A percentile compares a stretch with the other conserved stretches of the same genome.
These are phyloP conservation scores for Globisporangium acanthophoron DNA, from an alignment of 352 stramenopile genomes.

Conservation along the genomic window DNA sequence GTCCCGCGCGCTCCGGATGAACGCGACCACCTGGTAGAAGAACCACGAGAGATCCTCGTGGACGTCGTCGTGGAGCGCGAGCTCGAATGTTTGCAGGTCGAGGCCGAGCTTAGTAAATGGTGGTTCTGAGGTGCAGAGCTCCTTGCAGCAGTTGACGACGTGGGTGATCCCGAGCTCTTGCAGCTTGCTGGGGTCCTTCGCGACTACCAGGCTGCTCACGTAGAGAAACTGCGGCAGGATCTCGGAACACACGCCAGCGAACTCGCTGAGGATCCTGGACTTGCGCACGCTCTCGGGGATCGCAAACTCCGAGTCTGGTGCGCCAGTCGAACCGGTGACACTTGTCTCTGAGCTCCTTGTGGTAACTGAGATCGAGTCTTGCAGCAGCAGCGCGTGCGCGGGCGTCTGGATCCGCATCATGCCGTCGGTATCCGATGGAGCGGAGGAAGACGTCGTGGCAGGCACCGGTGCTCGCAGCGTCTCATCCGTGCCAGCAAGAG, in stretches of 20 bases:
- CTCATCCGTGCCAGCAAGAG: neutral
- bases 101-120: neutral
- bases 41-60: conserved; percentile 67
- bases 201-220: conserved; percentile 49
- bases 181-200: conserved; percentile 21
- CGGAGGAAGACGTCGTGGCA: neutral
- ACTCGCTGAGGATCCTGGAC: conserved; percentile 28
- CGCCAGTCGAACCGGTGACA: neutral
- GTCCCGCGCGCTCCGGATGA: conserved; percentile 23
- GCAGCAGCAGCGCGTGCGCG: conserved; percentile 2
- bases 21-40: conserved; percentile 37
- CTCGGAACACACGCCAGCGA: conserved; percentile 49
- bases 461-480: neutral
- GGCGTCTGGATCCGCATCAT: conserved; percentile 6
- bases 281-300: conserved; percentile 65
- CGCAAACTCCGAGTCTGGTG: conserved; percentile 12
- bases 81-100: conserved; percentile 14
- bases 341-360: neutral
- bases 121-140: conserved; percentile 15
- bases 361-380: neutral
- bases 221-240: conserved; percentile 50
- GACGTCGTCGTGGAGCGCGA: conserved; percentile 48
- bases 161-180: conserved; percentile 40
- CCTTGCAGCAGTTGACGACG: conserved; percentile 50
- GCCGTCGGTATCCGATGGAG: neutral